These are phyloP conservation scores for Tinospora cordifolia DNA, from an alignment of 164 flowering plant species.

Conservation along the genomic window DNA sequence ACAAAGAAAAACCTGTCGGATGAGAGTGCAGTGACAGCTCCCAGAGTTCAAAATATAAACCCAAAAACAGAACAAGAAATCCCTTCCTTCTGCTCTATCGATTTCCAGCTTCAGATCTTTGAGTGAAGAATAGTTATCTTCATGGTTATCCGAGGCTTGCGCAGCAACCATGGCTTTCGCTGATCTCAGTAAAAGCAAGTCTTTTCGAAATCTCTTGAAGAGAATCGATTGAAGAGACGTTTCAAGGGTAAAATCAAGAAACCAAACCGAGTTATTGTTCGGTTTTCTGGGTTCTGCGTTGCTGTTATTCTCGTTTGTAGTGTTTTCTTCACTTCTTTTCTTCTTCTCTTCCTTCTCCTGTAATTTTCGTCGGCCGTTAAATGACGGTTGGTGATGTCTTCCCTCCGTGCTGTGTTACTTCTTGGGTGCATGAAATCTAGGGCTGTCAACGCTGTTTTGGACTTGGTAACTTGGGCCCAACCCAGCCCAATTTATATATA, in stretches of 20 bases:
- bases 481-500: background rate
- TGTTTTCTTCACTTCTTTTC: background rate
- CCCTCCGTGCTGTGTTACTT: background rate
- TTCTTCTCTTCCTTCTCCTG: background rate
- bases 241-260: no score
- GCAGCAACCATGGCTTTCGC: slow-evolving; percentile 11
- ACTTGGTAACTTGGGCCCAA: background rate
- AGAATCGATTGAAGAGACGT: no score
- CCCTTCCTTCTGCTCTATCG: slow-evolving; percentile 24
- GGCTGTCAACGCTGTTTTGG: background rate
- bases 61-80: slow-evolving; percentile 61
- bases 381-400: slow-evolving; percentile 15
- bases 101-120: slow-evolving; percentile 45
- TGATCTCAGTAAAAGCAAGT: no score
- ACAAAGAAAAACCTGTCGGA: slow-evolving; percentile 46
- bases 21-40: slow-evolving; percentile 34
- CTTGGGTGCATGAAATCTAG: slow-evolving; percentile 4
- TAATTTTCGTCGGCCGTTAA: slow-evolving; percentile 20
- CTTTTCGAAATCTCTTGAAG: no score
- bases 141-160: background rate
- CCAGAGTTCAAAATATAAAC: slow-evolving; percentile 37
- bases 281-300: background rate
- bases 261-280: no score
- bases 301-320: background rate
- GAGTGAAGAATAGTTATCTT: slow-evolving; percentile 32